These are phyloP conservation scores for Bauhinia variegata DNA, from an alignment of 306 rosid genomes.

Conservation along the genomic window DNA sequence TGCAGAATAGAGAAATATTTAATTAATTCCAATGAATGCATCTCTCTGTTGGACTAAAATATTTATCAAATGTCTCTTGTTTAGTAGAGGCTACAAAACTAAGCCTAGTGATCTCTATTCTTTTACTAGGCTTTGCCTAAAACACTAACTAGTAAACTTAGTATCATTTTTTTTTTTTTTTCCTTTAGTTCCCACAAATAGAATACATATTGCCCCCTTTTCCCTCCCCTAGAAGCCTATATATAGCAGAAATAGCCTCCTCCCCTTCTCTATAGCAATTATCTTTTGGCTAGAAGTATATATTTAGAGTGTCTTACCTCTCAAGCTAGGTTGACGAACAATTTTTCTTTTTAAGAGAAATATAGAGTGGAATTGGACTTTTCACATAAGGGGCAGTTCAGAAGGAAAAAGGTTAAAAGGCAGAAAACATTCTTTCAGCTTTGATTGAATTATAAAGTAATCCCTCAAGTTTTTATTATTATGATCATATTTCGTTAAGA, in stretches of 20 bases:
- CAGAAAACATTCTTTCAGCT: no score
- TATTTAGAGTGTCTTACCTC: no score
- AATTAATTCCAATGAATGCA: not conserved
- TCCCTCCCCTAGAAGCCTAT: not conserved
- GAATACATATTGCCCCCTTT: not conserved
- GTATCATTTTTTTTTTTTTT: not conserved
- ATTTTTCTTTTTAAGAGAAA: no score
- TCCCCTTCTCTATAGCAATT: not conserved
- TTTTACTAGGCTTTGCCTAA: constrained; percentile 24
- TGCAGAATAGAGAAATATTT: constrained; percentile 28
- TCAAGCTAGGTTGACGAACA: no score
- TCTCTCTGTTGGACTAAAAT: constrained; percentile 33
- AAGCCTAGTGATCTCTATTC: constrained; percentile 30
- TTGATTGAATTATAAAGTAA: no score
- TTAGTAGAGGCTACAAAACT: constrained; percentile 30
- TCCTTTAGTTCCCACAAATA: not conserved
- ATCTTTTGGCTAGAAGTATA: no score
- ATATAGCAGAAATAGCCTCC: not conserved
- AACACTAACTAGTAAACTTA: not conserved
- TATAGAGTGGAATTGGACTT: no score
- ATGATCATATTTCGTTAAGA: no score
- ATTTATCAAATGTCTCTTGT: constrained; percentile 28
- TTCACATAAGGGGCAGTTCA: no score
- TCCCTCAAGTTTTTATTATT: no score
- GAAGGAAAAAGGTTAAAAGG: no score